Conservation (phyloP, 2,329 filamentous ascomycete species). For the Sclerotinia subarctica region DNA sequence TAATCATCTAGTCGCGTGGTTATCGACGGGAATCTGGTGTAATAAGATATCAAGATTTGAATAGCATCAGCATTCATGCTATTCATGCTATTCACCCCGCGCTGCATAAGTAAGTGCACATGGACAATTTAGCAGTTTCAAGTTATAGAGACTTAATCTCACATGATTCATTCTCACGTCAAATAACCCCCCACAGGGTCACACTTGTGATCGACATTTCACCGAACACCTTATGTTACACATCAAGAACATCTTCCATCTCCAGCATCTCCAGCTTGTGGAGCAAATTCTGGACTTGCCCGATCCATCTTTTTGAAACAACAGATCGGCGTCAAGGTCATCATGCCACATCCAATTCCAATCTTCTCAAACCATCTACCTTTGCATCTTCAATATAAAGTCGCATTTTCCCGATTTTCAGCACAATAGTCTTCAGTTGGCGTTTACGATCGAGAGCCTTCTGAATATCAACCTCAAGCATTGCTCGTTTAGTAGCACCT, state of each 20-base stretch:
- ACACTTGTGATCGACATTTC: background rate
- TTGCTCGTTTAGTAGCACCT: background rate
- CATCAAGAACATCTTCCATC: background rate
- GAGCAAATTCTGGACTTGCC: background rate
- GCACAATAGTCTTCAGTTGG: background rate
- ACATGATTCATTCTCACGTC: background rate
- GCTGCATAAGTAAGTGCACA: background rate
- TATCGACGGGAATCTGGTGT: background rate
- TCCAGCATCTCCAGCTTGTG: too few relatives aligned
- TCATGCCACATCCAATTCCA: background rate
- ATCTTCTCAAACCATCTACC: background rate
- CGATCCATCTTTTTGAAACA: background rate
- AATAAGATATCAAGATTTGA: background rate
- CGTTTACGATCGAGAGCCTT: background rate
- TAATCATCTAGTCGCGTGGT: background rate
- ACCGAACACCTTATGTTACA: background rate
- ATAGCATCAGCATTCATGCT: background rate
- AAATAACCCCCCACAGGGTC: background rate
- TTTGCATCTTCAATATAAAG: background rate
- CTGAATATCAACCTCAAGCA: background rate
- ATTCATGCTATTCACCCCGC: too few relatives aligned
- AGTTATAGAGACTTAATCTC: background rate
- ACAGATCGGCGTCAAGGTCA: background rate
- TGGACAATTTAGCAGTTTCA: background rate
- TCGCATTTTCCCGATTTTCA: background rate